These are phyloP conservation scores for Curvularia spicifera DNA, from an alignment of 2,329 filamentous ascomycete genomes.

Conservation along the genomic window DNA sequence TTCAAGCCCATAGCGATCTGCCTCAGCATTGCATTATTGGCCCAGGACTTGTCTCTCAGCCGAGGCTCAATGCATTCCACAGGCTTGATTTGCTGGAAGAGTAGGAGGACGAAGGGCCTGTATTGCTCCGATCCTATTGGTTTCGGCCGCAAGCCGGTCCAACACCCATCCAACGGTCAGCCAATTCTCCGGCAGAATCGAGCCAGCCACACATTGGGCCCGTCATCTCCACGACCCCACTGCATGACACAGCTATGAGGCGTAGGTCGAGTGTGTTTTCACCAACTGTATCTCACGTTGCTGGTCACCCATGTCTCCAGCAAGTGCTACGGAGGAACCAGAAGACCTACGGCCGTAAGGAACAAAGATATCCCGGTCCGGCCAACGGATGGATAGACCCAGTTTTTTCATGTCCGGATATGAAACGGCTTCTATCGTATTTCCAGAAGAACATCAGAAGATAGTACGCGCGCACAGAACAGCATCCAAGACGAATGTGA, in stretches of 20 bases:
- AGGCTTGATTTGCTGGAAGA: neutral
- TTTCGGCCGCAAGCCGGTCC: conserved; percentile 5
- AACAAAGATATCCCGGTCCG: neutral
- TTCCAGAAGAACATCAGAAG: no score
- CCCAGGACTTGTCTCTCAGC: neutral
- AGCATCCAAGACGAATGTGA: neutral
- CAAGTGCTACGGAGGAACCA: neutral
- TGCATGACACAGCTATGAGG: neutral
- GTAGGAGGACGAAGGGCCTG: neutral
- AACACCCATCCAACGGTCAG: neutral
- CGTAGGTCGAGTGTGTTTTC: neutral
- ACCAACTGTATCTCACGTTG: neutral
- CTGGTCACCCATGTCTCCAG: neutral
- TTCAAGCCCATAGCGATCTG: neutral
- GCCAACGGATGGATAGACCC: neutral
- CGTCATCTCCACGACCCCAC: neutral
- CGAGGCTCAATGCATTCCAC: neutral
- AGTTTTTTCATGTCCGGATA: neutral
- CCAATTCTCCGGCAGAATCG: neutral
- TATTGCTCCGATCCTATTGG: neutral
- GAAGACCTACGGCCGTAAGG: conserved; percentile 2
- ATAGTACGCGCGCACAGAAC: neutral
- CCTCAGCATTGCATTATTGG: neutral
- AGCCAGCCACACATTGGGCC: neutral
- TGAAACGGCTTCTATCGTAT: no score